Evolutionary conservation across 441 rosid genomes (phyloP), one percentile per base, ranked within the genome.

Genomic region (Eruca vesicaria): DNA sequence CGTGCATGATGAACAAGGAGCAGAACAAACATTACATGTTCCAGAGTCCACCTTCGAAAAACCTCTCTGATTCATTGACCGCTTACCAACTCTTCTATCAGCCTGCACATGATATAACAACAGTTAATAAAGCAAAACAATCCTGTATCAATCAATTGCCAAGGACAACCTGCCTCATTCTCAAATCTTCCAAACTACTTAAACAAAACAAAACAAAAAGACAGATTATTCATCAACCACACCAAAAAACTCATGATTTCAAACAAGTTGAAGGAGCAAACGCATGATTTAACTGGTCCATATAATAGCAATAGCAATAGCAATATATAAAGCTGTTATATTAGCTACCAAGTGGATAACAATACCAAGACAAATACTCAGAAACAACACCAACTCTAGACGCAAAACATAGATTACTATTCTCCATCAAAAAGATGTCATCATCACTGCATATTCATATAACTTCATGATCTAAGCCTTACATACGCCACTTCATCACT

Each of bases 1-100:
- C 89, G 84, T 87, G 78, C 98, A 94, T 58, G 96, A 94, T 69
- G 96, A 89, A 84, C 97, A 88, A 81, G 96, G 91, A 71, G 96
- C 87, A 60, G 84, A 90, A 76, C 92, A 90, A 68, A 86, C 88
- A 80, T 89, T 89, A 79, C 96, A 89, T 69, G 90, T 93, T 81
- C 97, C 96, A 70, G 93, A 90, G 80, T 89, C 93, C 72, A 72
- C 77, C 78, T 71, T 78, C 31, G 74, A 61, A 69, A 20, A 78
- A 85, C 68, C 81, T 77, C 80, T 86, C 78, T 73, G 86, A 82
- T 82, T 84, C 88, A 81, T 83, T 9, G 85, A 83, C 79, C 19
- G 78, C 62, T 86, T 83, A 67, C 80, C 82, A 69, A 74, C 79
- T 81, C 70, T 86, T 85, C 80, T 81, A 79, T 77, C 80, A 50